Conservation (phyloP, 192 early-diverging fungal genomes). For the Podila verticillata region DNA sequence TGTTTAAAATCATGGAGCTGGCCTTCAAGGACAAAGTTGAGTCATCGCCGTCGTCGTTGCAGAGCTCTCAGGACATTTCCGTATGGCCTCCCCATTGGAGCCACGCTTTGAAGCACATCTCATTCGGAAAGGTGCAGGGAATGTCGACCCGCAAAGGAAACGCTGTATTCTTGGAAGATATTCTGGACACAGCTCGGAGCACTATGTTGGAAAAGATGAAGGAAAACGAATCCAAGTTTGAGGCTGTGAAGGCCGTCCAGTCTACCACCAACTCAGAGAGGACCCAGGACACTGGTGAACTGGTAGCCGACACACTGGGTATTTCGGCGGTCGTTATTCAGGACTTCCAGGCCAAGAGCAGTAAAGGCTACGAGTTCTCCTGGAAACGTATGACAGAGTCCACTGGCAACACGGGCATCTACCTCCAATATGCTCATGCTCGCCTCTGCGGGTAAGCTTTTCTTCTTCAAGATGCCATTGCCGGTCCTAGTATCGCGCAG, state of each 20-base stretch:
- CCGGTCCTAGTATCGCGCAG: not conserved
- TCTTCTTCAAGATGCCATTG: not conserved
- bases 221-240: slow-evolving; percentile 78
- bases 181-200: slow-evolving; percentile 82
- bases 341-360: slow-evolving; percentile 85
- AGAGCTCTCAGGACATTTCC: slow-evolving; percentile 38
- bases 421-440: slow-evolving; percentile 95
- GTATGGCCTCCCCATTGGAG: slow-evolving; percentile 66
- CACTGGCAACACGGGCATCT: slow-evolving; percentile 95
- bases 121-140: slow-evolving; percentile 89
- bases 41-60: not conserved
- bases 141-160: slow-evolving; percentile 95
- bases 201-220: slow-evolving; percentile 86
- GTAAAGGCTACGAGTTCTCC: slow-evolving; percentile 92
- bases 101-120: slow-evolving; percentile 79
- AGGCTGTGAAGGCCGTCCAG: slow-evolving; percentile 59
- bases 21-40: not conserved
- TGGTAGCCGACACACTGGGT: slow-evolving; percentile 85
- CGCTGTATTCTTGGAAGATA: slow-evolving; percentile 93
- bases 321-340: slow-evolving; percentile 88
- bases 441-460: slow-evolving; percentile 80
- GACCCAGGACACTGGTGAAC: slow-evolving; percentile 39
- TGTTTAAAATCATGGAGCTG: slow-evolving; percentile 87
- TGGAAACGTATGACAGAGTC: slow-evolving; percentile 92
- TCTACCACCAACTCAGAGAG: not conserved